Evolutionary conservation across 2,329 filamentous ascomycete genomes (phyloP), one percentile per base, ranked within the genome.

Genomic region (Diaporthe citrichinensis): DNA sequence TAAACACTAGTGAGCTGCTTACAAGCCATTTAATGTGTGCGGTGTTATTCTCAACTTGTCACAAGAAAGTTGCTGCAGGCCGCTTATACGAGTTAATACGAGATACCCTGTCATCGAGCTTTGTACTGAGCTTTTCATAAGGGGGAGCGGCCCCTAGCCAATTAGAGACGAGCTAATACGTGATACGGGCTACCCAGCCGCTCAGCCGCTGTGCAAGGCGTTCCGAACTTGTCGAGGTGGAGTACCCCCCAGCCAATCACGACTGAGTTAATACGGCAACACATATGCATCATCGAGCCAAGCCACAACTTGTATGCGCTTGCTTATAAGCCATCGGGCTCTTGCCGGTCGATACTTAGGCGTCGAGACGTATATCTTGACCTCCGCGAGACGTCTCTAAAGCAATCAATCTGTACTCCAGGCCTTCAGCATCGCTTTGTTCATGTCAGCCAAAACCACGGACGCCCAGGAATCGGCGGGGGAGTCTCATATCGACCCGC

Each of bases 51-150:
- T 44, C n/a, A 28, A 17, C 6, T 44, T 20, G 8, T 41, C 36
- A 41, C 12, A 17, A 7, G n/a, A 7, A 7, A 28, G 34, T 10
- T 0, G n/a, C 39, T 6, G 39, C 55, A 12, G n/a, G 39, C 59
- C 59, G 39, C 36, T 46, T 15, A 20, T 44, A 62, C 59, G 39
- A 44, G 15, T 62, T 62, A 46, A 25, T 62, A 62, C 59, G 59
- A 46, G 23, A 62, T 12, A 55, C 51, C 51, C 51, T 55, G 25
- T 55, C 51, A 49, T 49, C 20, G 44, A 49, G 8, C 44, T 28
- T 55, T 55, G 51, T 3, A 14, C n/a, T 23, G 17, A n/a, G 17
- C 17, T 58, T 20, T 20, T n/a, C 5, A 9, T 10, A 34, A 17
- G 12, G 55, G 55, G 4, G 0, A 20, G 28, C 15, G 4, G 23